Conservation (phyloP, 2,329 filamentous ascomycete genomes). For the Cladosporium sp. region DNA sequence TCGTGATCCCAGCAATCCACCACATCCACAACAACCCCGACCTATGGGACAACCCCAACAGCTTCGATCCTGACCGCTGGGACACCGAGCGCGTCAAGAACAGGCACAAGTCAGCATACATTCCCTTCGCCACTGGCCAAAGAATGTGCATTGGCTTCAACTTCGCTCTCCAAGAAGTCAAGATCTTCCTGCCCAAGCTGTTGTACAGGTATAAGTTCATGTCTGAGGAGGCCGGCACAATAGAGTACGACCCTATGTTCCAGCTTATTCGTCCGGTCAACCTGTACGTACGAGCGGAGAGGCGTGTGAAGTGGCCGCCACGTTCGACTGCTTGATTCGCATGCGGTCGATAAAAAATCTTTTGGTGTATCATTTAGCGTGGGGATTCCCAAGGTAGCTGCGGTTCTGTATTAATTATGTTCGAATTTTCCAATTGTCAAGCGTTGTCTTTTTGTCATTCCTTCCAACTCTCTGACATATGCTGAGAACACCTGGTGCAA, state of each 20-base stretch:
- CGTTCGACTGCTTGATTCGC: slow-evolving; percentile 1
- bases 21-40: slow-evolving; percentile 55
- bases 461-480: not conserved
- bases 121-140: slow-evolving; percentile 61
- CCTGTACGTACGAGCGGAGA: slow-evolving; percentile 55
- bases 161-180: slow-evolving; percentile 63
- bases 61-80: slow-evolving; percentile 64
- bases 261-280: slow-evolving; percentile 60
- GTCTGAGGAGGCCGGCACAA: slow-evolving; percentile 43
- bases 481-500: not conserved
- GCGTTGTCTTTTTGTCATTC: not conserved
- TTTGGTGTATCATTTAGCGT: slow-evolving; percentile 5
- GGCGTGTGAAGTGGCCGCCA: slow-evolving; percentile 52
- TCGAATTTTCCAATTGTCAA: too few relatives aligned
- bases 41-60: slow-evolving; percentile 60
- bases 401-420: not conserved
- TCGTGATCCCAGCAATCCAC: slow-evolving; percentile 56
- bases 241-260: slow-evolving; percentile 62
- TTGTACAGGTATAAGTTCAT: slow-evolving; percentile 63
- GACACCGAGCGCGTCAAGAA: slow-evolving; percentile 56
- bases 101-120: slow-evolving; percentile 55
- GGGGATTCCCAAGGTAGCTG: not conserved
- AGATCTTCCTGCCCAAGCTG: slow-evolving; percentile 60
- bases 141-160: slow-evolving; percentile 66
- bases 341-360: not conserved